Conservation (phyloP, 108 stramenopile genomes). For the Aurantiochytrium sp. region DNA sequence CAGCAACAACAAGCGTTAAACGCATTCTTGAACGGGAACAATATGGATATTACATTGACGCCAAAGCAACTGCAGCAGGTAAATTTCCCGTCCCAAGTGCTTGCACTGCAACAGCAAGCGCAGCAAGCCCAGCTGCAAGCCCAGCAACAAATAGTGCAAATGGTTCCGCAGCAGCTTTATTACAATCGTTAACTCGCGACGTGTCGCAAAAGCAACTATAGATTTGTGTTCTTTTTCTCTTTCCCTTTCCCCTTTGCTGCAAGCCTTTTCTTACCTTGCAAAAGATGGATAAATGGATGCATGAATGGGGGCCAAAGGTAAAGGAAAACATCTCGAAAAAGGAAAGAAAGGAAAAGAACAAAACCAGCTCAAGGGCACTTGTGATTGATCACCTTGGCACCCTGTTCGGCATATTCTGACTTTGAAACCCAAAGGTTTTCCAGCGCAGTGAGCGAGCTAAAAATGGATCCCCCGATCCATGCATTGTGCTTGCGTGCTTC, state of each 20-base stretch:
- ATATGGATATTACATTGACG: background rate
- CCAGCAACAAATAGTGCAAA: too few species aligned
- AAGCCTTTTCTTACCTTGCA: too few species aligned
- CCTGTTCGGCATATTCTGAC: constrained; percentile 98
- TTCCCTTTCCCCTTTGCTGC: too few species aligned
- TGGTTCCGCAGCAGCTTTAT: too few species aligned
- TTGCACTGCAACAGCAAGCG: background rate
- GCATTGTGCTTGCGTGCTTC: constrained; percentile 73
- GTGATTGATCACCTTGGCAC: constrained; percentile 95
- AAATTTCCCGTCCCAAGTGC: background rate
- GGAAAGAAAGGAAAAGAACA: background rate
- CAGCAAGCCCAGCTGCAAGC: background rate
- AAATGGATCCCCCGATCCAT: constrained; percentile 97
- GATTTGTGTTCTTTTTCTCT: too few species aligned
- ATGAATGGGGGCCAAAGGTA: background rate
- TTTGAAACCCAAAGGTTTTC: constrained; percentile 99
- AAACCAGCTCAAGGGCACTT: constrained; percentile 43
- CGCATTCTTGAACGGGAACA: background rate
- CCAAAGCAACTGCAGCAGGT: background rate
- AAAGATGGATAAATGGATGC: too few species aligned
- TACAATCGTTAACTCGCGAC: too few species aligned
- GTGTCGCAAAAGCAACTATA: too few species aligned
- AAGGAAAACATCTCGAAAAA: background rate
- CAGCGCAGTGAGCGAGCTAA: constrained; percentile 95
- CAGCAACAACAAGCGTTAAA: background rate